Evolutionary conservation across 352 stramenopile species (phyloP).

Genomic region (Pythium plurisporium): DNA sequence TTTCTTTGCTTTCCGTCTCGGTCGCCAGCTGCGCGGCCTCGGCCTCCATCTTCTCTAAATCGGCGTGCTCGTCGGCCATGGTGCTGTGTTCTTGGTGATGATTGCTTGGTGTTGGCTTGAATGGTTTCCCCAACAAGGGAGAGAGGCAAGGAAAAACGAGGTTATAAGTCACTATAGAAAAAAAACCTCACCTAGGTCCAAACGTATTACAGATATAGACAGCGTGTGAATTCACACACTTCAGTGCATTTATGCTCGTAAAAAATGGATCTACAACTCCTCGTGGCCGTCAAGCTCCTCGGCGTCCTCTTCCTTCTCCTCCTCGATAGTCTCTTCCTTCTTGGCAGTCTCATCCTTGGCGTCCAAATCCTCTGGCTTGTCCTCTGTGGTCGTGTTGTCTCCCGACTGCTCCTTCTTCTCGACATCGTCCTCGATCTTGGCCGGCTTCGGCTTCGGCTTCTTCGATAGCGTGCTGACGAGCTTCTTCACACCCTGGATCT

Average conservation of each 20-base stretch:
- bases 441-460: constrained; percentile 55
- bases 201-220: constrained; percentile 7
- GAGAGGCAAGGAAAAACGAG: neutral
- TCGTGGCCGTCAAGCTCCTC: constrained; percentile 35
- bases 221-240: neutral
- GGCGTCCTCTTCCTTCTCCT: constrained; percentile 13
- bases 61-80: constrained; percentile 24
- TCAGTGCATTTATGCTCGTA: neutral
- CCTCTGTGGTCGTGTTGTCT: constrained; percentile 19
- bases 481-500: constrained; percentile 84
- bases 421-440: constrained; percentile 36
- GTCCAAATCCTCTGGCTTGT: constrained; percentile 25
- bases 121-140: constrained; percentile 2
- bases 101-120: constrained; percentile 1
- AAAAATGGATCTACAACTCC: constrained; percentile 43
- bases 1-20: constrained; percentile 5
- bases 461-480: constrained; percentile 81
- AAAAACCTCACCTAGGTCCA: constrained; percentile 7
- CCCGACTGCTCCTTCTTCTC: constrained; percentile 26
- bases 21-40: constrained; percentile 37
- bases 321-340: constrained; percentile 21
- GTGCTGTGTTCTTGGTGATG: constrained; percentile 9
- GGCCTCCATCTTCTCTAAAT: constrained; percentile 47
- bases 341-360: constrained; percentile 23
- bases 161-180: neutral